Percentiles rank a stretch among this genome's conserved stretches.
phyloP scores from a whole-genome alignment of 768 basidiomycete species.

The Russula compacta region DNA sequence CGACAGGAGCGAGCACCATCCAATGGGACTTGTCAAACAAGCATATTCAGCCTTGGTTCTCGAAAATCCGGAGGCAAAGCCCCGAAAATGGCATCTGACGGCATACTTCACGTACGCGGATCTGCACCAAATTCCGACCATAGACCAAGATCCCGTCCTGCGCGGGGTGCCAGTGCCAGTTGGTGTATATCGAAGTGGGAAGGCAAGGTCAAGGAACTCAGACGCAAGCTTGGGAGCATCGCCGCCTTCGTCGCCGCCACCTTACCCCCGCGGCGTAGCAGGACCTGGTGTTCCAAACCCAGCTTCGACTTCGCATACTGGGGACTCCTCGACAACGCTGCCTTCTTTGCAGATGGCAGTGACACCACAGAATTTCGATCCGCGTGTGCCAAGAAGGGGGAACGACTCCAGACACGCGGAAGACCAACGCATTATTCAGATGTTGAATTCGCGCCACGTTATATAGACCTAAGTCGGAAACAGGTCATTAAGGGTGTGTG shows the following conservation, averaged over 20 bases:
- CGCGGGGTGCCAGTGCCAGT: slow-evolving; percentile 30
- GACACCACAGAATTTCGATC: slow-evolving; percentile 24
- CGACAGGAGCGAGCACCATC: slow-evolving; percentile 44
- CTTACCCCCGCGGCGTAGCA: slow-evolving; percentile 21
- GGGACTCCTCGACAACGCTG: slow-evolving; percentile 25
- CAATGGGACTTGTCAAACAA: slow-evolving; percentile 55
- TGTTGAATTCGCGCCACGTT: slow-evolving; percentile 40
- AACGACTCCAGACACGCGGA: slow-evolving; percentile 39
- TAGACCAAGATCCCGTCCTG: slow-evolving; percentile 31
- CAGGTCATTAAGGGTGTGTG: not conserved
- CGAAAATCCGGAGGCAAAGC: slow-evolving; percentile 35
- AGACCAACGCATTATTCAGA: slow-evolving; percentile 52
- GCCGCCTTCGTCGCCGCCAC: slow-evolving; percentile 22
- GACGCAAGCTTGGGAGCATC: slow-evolving; percentile 24
- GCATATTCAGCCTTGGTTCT: slow-evolving; percentile 62
- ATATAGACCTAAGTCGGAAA: slow-evolving; percentile 17
- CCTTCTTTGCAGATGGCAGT: slow-evolving; percentile 37
- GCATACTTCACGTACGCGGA: slow-evolving; percentile 36
- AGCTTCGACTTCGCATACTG: slow-evolving; percentile 12
- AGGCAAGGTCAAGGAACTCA: slow-evolving; percentile 31
- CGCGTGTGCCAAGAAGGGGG: slow-evolving; percentile 23
- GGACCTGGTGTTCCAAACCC: slow-evolving; percentile 15
- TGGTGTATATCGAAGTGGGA: slow-evolving; percentile 35
- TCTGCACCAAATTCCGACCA: slow-evolving; percentile 30
- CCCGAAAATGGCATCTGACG: slow-evolving; percentile 61